phyloP scores from a whole-genome alignment of 2,329 filamentous ascomycete species.

The Pezicula rhizophila region DNA sequence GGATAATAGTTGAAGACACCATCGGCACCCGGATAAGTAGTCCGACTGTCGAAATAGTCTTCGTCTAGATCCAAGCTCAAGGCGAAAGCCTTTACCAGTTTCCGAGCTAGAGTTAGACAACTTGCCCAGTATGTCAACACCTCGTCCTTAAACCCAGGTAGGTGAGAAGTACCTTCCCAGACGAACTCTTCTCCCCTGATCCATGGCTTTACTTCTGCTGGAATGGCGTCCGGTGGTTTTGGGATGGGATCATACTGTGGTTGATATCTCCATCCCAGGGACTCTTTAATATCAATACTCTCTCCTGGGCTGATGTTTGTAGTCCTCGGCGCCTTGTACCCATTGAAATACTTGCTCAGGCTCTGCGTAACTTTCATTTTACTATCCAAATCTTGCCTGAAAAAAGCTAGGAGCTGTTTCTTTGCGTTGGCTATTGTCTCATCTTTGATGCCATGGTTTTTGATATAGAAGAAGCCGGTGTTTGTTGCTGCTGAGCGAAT shows the following conservation, averaged over 20 bases:
- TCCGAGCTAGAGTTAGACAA: constrained; percentile 44
- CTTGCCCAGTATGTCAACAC: constrained; percentile 41
- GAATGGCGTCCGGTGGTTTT: constrained; percentile 34
- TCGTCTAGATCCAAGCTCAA: constrained; percentile 48
- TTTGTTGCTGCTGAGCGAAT: constrained; percentile 35
- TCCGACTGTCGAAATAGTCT: constrained; percentile 47
- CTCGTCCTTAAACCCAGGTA: constrained; percentile 42
- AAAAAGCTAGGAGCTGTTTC: constrained; percentile 18
- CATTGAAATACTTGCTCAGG: constrained; percentile 39
- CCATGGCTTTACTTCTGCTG: constrained; percentile 34
- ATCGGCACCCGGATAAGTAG: constrained; percentile 42
- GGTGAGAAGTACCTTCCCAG: constrained; percentile 43
- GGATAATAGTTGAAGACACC: constrained; percentile 41
- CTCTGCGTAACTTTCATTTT: constrained; percentile 34
- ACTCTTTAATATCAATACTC: constrained; percentile 44
- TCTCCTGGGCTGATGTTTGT: constrained; percentile 44
- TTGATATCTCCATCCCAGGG: constrained; percentile 42
- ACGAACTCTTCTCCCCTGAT: constrained; percentile 44
- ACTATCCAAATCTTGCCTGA: constrained; percentile 1
- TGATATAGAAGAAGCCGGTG: constrained; percentile 42
- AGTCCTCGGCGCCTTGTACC: constrained; percentile 35
- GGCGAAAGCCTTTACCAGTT: constrained; percentile 46
- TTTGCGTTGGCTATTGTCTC: constrained; percentile 25
- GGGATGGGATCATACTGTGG: constrained; percentile 44
- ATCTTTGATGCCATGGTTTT: constrained; percentile 35